Base-by-base conservation (phyloP, 2,329 filamentous ascomycete genomes). In the Clarireedia homoeocarpa region DNA sequence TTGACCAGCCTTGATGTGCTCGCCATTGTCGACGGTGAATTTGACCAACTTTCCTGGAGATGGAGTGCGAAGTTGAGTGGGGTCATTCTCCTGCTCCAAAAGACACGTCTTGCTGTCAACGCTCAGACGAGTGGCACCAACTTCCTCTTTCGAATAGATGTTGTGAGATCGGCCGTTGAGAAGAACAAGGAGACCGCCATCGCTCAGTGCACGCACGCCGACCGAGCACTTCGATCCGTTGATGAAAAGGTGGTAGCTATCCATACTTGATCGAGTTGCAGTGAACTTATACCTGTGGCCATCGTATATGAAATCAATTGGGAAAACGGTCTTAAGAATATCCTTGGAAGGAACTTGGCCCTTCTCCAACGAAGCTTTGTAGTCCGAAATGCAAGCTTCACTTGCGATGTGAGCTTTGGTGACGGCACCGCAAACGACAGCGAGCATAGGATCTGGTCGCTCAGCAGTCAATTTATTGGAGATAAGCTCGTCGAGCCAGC, bases 61-160 rank as follows among this genome's bases (percentile, higher is more conserved):
- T 44, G 94, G 94, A 3, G 91, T 92, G 65, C 94, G 86, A 51
- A 99, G 84, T 74, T 99, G 94, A 3, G 94, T 99, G 6, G 94
- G 94, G 72, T 99, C 94, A 71, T 97, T 99, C 79, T 99, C 94
- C 74, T 97, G 91, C 80, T 99, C 94, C 38, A 99, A 83, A 68
- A 99, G 75, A 72, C 92, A 97, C 30, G 94, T 99, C 84, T 97
- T 99, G 78, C 91, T 89, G 71, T 99, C 94, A 24, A 99, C 91
- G 30, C 91, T 96, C 65, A 99, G 76, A 71, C 94, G 91, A 51
- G 94, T 96, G 39, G 92, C 94, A 56, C 91, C 91, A 48, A 95
- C 90, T 72, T 99, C 94, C 70, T 99, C 94, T 76, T 97, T 97
- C 94, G 94, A 99, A 83, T 99, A 99, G 60, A 97, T 85, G 69